These are phyloP conservation scores for Saksenaea vasiformis DNA, from an alignment of 371 early-diverging fungal genomes.

Conservation along the genomic window DNA sequence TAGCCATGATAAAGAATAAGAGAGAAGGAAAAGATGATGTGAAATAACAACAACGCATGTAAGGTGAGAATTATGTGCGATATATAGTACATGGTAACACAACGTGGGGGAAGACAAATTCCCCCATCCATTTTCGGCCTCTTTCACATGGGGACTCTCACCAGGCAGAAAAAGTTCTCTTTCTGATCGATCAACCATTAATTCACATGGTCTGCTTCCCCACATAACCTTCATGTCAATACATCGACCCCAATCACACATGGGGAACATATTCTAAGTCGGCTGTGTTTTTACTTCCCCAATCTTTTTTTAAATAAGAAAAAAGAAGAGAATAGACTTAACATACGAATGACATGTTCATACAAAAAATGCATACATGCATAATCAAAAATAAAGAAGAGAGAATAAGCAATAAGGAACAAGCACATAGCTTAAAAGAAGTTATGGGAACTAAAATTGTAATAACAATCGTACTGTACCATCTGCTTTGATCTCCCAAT, in stretches of 20 bases:
- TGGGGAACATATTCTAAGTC: neutral
- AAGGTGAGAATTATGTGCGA: neutral
- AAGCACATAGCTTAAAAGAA: slow-evolving; percentile 5
- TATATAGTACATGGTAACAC: slow-evolving; percentile 3
- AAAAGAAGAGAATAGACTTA: neutral
- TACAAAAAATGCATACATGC: slow-evolving; percentile 8
- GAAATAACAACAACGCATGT: neutral
- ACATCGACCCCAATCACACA: slow-evolving; percentile 1
- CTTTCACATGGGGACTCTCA: neutral
- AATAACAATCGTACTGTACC: slow-evolving; percentile 7
- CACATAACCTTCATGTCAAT: neutral
- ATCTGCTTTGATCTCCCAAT: slow-evolving; percentile 26
- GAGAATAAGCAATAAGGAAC: neutral
- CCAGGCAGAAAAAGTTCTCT: neutral
- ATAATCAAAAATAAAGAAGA: neutral
- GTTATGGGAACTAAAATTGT: neutral
- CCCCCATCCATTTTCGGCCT: slow-evolving; percentile 1
- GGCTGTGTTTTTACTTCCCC: slow-evolving; percentile 1
- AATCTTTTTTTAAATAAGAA: slow-evolving; percentile 1
- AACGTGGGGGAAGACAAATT: neutral
- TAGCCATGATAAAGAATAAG: neutral
- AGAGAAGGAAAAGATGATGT: neutral
- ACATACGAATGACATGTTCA: slow-evolving; percentile 6
- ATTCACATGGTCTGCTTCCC: slow-evolving; percentile 2
- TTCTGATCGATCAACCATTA: neutral